Percentiles rank a stretch among this genome's conserved stretches.
Evolutionary conservation across 805 yeast species (phyloP).

Genomic region (Yarrowia phangngaensis): DNA sequence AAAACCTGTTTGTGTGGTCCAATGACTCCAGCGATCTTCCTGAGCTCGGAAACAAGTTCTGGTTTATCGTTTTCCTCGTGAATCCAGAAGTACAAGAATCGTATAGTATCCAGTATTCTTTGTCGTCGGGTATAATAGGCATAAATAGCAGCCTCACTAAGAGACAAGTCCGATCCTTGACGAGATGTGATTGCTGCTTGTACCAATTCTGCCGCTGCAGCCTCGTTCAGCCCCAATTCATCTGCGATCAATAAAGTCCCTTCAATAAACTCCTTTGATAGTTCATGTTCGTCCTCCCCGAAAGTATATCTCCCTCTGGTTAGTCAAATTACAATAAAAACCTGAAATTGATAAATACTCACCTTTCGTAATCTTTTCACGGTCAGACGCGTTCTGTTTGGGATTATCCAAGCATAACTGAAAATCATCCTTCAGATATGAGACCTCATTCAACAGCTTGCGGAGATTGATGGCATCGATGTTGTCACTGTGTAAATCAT

Average conservation of each 20-base stretch:
- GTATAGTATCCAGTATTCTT: slow-evolving; percentile 54
- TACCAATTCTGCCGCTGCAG: slow-evolving; percentile 67
- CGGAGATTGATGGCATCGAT: slow-evolving; percentile 19
- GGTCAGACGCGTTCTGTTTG: slow-evolving; percentile 31
- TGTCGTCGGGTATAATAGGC: slow-evolving; percentile 66
- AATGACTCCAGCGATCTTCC: slow-evolving; percentile 12
- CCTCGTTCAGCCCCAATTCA: slow-evolving; percentile 71
- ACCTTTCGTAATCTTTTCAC: slow-evolving; percentile 15
- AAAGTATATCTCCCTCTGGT: slow-evolving; percentile 46
- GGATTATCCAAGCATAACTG: slow-evolving; percentile 40
- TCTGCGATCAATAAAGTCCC: slow-evolving; percentile 57
- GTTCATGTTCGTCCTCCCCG: slow-evolving; percentile 51
- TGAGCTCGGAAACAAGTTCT: slow-evolving; percentile 14
- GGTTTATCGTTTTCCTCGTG: slow-evolving; percentile 10
- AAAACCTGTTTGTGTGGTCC: slow-evolving; percentile 36
- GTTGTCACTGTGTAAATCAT: slow-evolving; percentile 8
- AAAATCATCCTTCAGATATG: slow-evolving; percentile 37
- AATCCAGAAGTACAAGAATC: slow-evolving; percentile 28
- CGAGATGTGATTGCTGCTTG: slow-evolving; percentile 45
- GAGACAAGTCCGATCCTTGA: slow-evolving; percentile 41
- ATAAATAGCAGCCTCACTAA: slow-evolving; percentile 51
- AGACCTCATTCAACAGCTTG: slow-evolving; percentile 8
- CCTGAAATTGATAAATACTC: too few species aligned
- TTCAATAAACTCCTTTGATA: slow-evolving; percentile 64
- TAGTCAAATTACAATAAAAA: too few species aligned